Conservation (phyloP, 73 alveolate genomes). For the Stentor roeselii region DNA sequence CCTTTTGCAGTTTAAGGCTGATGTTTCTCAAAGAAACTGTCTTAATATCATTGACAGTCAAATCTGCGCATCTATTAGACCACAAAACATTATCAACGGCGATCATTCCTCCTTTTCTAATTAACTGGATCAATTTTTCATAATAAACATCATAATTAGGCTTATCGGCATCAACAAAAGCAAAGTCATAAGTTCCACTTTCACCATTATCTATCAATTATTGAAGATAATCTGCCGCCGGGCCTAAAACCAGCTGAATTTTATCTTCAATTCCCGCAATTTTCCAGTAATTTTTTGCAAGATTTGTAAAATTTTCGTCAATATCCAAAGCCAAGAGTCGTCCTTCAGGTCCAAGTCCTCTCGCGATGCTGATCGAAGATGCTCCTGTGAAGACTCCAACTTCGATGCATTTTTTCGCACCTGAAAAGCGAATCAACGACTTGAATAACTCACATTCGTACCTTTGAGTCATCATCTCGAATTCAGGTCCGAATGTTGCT, state of each 20-base stretch:
- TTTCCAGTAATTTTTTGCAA: constrained; percentile 50
- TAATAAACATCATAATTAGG: constrained; percentile 44
- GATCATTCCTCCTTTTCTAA: constrained; percentile 60
- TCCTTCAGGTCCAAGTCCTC: constrained; percentile 62
- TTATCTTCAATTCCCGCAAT: constrained; percentile 50
- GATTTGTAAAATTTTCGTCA: constrained; percentile 40
- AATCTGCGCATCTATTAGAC: constrained; percentile 54
- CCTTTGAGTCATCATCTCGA: constrained; percentile 39
- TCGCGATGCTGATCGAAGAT: constrained; percentile 53
- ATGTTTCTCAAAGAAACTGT: background rate
- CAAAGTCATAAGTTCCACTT: constrained; percentile 56
- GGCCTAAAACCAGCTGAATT: constrained; percentile 41
- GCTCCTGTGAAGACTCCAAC: constrained; percentile 66
- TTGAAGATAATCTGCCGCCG: constrained; percentile 38
- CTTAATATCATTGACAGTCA: background rate
- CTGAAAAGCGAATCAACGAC: constrained; percentile 27
- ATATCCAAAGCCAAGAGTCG: constrained; percentile 45
- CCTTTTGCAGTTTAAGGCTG: background rate
- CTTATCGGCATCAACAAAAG: constrained; percentile 67
- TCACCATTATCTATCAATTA: constrained; percentile 32
- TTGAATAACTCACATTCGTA: constrained; percentile 51
- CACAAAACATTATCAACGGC: constrained; percentile 56
- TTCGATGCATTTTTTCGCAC: constrained; percentile 60
- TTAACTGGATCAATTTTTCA: constrained; percentile 36
- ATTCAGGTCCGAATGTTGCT: constrained; percentile 17